Conservation (phyloP, 768 basidiomycete species). For the Agrocybe pediades region DNA sequence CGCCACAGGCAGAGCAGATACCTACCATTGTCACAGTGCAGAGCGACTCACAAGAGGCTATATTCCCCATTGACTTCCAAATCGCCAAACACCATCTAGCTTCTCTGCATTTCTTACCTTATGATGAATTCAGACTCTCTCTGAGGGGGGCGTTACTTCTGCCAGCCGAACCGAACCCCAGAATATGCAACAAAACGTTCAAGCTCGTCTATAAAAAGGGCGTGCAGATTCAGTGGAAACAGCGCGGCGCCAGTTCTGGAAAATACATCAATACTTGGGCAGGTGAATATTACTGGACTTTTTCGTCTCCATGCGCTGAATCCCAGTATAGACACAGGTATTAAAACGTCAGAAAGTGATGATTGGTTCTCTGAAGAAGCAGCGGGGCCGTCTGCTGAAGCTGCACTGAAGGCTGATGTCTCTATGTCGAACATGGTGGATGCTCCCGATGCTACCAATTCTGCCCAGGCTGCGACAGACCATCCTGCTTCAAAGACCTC, state of each 20-base stretch:
- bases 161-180: constrained; percentile 23
- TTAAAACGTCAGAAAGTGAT: neutral
- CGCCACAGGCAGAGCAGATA: constrained; percentile 8
- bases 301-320: neutral
- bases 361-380: constrained; percentile 17
- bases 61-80: constrained; percentile 16
- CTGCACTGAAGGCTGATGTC: too few relatives aligned
- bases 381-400: too few relatives aligned
- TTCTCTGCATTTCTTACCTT: constrained; percentile 39
- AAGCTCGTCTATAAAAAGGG: constrained; percentile 44
- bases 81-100: constrained; percentile 30
- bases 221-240: constrained; percentile 20
- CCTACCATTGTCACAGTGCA: constrained; percentile 6
- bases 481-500: too few relatives aligned
- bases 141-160: constrained; percentile 44
- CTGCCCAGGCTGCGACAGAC: too few relatives aligned
- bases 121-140: constrained; percentile 46
- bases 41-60: neutral
- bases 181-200: constrained; percentile 38
- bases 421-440: too few relatives aligned
- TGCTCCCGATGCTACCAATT: too few relatives aligned
- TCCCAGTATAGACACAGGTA: neutral
- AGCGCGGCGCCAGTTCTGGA: constrained; percentile 10
- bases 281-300: constrained; percentile 16
- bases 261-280: constrained; percentile 29